Conservation (phyloP, 306 rosid species). For the Prunus dulcis region DNA sequence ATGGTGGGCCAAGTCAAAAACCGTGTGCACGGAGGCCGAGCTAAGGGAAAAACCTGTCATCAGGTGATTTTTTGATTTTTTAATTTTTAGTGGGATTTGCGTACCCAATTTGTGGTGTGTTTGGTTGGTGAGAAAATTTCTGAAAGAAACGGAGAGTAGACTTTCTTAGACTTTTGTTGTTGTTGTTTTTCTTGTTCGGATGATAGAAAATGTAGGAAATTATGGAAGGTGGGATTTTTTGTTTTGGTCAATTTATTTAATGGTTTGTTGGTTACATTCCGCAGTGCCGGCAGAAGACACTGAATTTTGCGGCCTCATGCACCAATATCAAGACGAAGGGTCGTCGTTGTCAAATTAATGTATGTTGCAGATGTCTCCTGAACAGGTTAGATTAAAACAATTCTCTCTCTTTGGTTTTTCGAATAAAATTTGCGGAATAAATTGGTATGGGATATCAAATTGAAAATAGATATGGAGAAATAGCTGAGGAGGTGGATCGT, state of each 20-base stretch:
- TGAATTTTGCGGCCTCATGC: conserved; percentile 51
- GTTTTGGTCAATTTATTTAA: neutral
- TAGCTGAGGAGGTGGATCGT: conserved; percentile 40
- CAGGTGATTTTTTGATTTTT: conserved; percentile 36
- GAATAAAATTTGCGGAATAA: neutral
- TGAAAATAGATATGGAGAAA: conserved; percentile 66
- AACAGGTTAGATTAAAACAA: conserved; percentile 52
- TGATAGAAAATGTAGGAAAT: neutral
- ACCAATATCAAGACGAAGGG: conserved; percentile 37
- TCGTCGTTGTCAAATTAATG: conserved; percentile 37
- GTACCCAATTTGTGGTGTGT: neutral
- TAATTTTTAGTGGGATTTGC: neutral
- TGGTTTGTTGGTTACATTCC: conserved; percentile 7
- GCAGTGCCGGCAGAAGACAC: conserved; percentile 79
- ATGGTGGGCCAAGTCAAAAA: too few species aligned
- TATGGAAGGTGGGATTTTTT: neutral
- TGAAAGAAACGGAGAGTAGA: neutral
- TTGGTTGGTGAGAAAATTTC: neutral
- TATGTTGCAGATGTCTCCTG: conserved; percentile 65
- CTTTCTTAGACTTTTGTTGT: neutral
- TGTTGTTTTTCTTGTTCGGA: neutral
- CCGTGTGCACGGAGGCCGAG: too few species aligned
- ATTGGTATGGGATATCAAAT: neutral
- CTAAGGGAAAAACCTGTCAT: conserved; percentile 52
- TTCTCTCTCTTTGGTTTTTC: neutral